Base-by-base conservation (phyloP, 163 green algal species). In the Volvox carteri region DNA sequence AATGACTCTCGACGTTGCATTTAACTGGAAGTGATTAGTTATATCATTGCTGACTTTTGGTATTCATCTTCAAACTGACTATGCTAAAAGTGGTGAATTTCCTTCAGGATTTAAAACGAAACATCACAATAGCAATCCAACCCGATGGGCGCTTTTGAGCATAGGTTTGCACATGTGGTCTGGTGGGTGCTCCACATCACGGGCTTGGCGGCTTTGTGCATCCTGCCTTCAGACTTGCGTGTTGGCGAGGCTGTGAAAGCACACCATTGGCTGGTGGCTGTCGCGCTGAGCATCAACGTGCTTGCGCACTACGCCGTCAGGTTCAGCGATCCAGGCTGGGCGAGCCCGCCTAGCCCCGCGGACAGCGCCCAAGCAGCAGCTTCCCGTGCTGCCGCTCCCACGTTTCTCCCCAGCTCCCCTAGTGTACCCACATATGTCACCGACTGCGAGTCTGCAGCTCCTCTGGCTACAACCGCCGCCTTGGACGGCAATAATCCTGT, bases 101-200 rank as follows among this genome's bases (percentile, higher is more conserved):
- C n/a, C n/a, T n/a, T n/a, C n/a, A n/a, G n/a, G n/a, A n/a, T n/a
- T n/a, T n/a, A n/a, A n/a, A n/a, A n/a, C n/a, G n/a, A n/a, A n/a
- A n/a, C n/a, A n/a, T n/a, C n/a, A n/a, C n/a, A n/a, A n/a, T n/a
- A n/a, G n/a, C n/a, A n/a, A n/a, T n/a, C n/a, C n/a, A n/a, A n/a
- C n/a, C n/a, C n/a, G n/a, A n/a, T n/a, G n/a, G n/a, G n/a, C n/a
- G n/a, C n/a, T n/a, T n/a, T n/a, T 58, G 50, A 58, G 54, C 54
- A 7, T 11, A 11, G 54, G 7, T 23, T 30, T 7, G 54, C 5
- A 65, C 5, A 65, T 7, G 54, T 12, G 54, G 54, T 35, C 16
- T 84, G 75, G 75, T 84, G 75, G 75, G 7, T 72, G 11, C 52
- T 84, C 50, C 75, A 84, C 30, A 56, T 72, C 18, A 14, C 12